A percentile compares a stretch with the other conserved stretches of the same genome.
phyloP scores from a whole-genome alignment of 306 rosid species.

The Pueraria montana region DNA sequence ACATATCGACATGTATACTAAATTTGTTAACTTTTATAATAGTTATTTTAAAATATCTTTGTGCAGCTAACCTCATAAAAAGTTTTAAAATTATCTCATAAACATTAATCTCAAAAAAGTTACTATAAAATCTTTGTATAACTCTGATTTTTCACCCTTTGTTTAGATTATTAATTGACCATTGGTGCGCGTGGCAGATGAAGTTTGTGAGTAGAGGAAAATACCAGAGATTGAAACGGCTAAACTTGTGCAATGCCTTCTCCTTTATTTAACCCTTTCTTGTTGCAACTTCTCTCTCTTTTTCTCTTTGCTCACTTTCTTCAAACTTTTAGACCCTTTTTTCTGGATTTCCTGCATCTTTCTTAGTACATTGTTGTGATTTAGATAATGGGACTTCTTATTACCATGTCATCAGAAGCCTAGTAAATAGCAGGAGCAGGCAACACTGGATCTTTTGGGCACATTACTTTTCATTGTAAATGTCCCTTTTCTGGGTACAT shows the following conservation, averaged over 20 bases:
- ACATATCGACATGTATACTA: too few relatives aligned
- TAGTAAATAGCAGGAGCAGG: background rate
- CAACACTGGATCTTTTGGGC: background rate
- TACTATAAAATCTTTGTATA: too few relatives aligned
- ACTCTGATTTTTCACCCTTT: too few relatives aligned
- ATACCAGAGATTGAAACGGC: constrained; percentile 59
- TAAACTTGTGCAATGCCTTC: constrained; percentile 55
- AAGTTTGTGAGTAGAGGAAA: background rate
- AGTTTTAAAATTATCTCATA: too few relatives aligned
- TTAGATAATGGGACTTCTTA: background rate
- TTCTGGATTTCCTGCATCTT: constrained; percentile 14
- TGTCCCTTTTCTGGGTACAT: background rate
- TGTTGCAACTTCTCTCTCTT: background rate
- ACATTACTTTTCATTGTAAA: constrained; percentile 10
- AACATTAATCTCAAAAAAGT: too few relatives aligned
- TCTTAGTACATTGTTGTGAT: background rate
- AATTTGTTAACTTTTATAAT: too few relatives aligned
- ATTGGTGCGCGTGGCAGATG: too few relatives aligned
- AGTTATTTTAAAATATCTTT: too few relatives aligned
- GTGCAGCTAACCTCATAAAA: too few relatives aligned
- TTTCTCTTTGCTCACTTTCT: constrained; percentile 1
- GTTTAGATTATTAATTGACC: too few relatives aligned
- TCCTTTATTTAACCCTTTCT: constrained; percentile 34
- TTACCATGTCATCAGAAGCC: background rate
- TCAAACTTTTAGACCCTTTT: background rate